Base-by-base conservation (phyloP, 1,139 yeast species). In the Zygosaccharomyces sapae region DNA sequence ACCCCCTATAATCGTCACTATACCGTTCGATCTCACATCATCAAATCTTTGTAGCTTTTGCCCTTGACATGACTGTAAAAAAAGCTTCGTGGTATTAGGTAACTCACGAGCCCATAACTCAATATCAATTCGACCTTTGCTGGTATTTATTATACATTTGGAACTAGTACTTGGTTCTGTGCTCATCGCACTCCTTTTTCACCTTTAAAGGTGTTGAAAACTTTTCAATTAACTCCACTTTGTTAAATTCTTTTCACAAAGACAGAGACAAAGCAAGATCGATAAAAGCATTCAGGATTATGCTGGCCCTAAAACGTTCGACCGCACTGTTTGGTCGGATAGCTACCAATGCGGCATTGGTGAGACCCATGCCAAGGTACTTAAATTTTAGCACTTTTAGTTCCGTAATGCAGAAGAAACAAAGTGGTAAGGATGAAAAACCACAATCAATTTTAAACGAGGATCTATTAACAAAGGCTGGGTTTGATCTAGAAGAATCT, bases 381-480 rank as follows among this genome's bases (percentile, higher is more conserved):
- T 13, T 31, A 13, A 31, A 31, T 13, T 31, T 31, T 13, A n/a
- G 34, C 18, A 38, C 41, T 20, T 16, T 24, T 24, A 19, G 41
- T 29, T 27, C 33, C 24, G 37, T 40, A 20, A 45, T 48, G 18
- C 51, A 48, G 24, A 41, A 48, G 24, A 59, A 62, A 43, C 65
- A 69, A 54, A 55, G 55, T 19, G 51, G 51, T 30, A 62, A 66
- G 44, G 51, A 52, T 27, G 62, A 66, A 44, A 63, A 73, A 47
- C 72, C 79, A 38, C 69, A 77, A 57, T 77, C 86, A 24, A 77
- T 89, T 58, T 73, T 89, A 54, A 82, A 86, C 37, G 96, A 89
- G 52, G 96, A 89, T 61, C 61, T 89, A 60, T 74, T 89, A 54
- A 83, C 85, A 27, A 80, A 82, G 61, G 96, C 96, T 7, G 96